Percentiles rank a stretch among this genome's conserved stretches.
Evolutionary conservation across 352 stramenopile species (phyloP).

Genomic region (Pythium rishiriense): DNA sequence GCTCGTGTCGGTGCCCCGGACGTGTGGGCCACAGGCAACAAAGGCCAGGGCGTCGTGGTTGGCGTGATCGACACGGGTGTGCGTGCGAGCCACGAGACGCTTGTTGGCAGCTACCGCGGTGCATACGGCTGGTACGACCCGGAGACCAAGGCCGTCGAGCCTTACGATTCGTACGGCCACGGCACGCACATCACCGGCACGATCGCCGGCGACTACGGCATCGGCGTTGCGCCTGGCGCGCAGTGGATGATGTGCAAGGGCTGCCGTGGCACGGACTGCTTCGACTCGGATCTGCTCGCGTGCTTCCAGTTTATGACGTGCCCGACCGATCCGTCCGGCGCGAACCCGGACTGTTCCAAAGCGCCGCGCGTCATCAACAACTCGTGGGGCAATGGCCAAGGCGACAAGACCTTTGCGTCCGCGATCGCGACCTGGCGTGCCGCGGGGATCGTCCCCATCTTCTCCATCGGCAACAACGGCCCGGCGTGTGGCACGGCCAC

Average conservation of each 20-base stretch:
- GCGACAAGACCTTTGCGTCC: slow-evolving; percentile 14
- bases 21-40: slow-evolving; percentile 30
- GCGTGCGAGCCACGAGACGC: slow-evolving; percentile 23
- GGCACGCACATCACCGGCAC: slow-evolving; percentile 25
- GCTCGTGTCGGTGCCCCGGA: slow-evolving; percentile 16
- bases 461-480: slow-evolving; percentile 29
- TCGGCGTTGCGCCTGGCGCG: slow-evolving; percentile 21
- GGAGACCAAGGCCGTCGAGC: slow-evolving; percentile 15
- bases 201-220: slow-evolving; percentile 15
- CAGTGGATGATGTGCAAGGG: slow-evolving; percentile 28
- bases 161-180: slow-evolving; percentile 31
- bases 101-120: slow-evolving; percentile 16
- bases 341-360: slow-evolving; percentile 29
- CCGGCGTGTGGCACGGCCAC: slow-evolving; percentile 18
- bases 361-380: slow-evolving; percentile 31
- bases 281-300: slow-evolving; percentile 25
- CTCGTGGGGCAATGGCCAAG: slow-evolving; percentile 23
- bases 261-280: slow-evolving; percentile 29
- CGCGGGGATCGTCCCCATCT: slow-evolving; percentile 30
- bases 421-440: slow-evolving; percentile 22
- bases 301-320: slow-evolving; percentile 38
- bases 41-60: slow-evolving; percentile 29
- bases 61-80: slow-evolving; percentile 36
- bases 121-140: slow-evolving; percentile 31
- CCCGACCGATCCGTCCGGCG: slow-evolving; percentile 29